Conservation (phyloP, 2,329 filamentous ascomycete species). For the Fusarium solani-melongenae region DNA sequence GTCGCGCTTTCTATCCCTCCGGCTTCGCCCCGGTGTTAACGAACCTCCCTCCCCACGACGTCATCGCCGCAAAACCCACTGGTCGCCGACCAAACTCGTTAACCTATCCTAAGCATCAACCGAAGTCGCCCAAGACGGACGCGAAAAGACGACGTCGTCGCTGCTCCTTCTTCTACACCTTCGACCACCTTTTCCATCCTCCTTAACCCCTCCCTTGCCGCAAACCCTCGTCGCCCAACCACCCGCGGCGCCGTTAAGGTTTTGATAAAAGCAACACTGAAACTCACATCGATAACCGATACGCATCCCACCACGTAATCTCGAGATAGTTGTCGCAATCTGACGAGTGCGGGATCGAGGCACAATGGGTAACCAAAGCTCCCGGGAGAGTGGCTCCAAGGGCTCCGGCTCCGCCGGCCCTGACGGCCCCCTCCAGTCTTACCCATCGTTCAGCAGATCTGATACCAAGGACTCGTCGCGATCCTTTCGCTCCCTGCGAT, state of each 20-base stretch:
- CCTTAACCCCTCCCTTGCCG: constrained; percentile 54
- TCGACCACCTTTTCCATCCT: constrained; percentile 64
- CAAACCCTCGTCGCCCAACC: not conserved
- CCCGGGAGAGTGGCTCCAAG: constrained; percentile 68
- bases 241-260: constrained; percentile 23
- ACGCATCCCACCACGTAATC: constrained; percentile 42
- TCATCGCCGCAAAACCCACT: constrained; percentile 41
- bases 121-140: constrained; percentile 61
- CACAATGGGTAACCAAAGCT: constrained; percentile 80
- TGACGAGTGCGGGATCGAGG: constrained; percentile 30
- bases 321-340: constrained; percentile 43
- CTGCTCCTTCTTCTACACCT: constrained; percentile 60
- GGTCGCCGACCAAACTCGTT: constrained; percentile 29
- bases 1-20: constrained; percentile 34
- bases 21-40: constrained; percentile 41
- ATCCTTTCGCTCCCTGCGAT: constrained; percentile 85
- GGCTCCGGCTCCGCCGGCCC: constrained; percentile 57
- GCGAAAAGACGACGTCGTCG: constrained; percentile 57
- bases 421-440: constrained; percentile 74
- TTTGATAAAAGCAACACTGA: constrained; percentile 29
- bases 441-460: constrained; percentile 90
- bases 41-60: constrained; percentile 41
- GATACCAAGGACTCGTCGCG: constrained; percentile 94
- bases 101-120: constrained; percentile 40
- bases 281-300: constrained; percentile 26